Conservation (phyloP, 306 rosid genomes). For the Cicer arietinum region DNA sequence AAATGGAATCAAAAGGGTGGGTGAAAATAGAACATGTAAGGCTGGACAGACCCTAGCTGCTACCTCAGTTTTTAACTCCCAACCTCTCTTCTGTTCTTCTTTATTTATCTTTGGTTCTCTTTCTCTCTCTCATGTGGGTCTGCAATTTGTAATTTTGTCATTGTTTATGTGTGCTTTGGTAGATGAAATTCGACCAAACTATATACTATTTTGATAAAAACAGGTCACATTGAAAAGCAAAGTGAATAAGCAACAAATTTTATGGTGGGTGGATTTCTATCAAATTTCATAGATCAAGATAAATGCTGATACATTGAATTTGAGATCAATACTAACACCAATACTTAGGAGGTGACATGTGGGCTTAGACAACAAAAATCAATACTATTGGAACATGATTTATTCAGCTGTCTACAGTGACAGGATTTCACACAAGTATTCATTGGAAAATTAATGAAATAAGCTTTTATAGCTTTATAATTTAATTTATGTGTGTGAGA, state of each 20-base stretch:
- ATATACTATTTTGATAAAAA: slow-evolving; percentile 3
- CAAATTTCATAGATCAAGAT: slow-evolving; percentile 37
- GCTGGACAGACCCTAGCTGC: slow-evolving; percentile 41
- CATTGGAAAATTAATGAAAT: not conserved
- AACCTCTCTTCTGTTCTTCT: slow-evolving; percentile 35
- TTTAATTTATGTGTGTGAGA: not conserved
- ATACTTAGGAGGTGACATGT: not conserved
- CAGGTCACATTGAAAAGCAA: slow-evolving; percentile 35
- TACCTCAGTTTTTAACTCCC: slow-evolving; percentile 19
- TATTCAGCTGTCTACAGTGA: not conserved
- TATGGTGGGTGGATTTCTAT: slow-evolving; percentile 41
- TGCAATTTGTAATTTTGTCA: slow-evolving; percentile 21
- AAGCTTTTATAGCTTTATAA: not conserved
- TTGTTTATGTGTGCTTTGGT: slow-evolving; percentile 40
- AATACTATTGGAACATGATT: not conserved
- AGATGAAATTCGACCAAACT: slow-evolving; percentile 43
- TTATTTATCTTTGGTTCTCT: slow-evolving; percentile 7
- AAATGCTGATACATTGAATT: slow-evolving; percentile 9
- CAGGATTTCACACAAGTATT: not conserved
- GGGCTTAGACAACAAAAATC: not conserved
- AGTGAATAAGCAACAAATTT: slow-evolving; percentile 42
- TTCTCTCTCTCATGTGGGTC: slow-evolving; percentile 35
- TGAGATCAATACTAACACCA: not conserved
- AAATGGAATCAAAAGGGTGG: not conserved
- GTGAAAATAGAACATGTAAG: slow-evolving; percentile 27